Percentiles rank a stretch among this genome's conserved stretches.
Conservation (phyloP, 2,329 filamentous ascomycete species). For the Ampelomyces quisqualis region DNA sequence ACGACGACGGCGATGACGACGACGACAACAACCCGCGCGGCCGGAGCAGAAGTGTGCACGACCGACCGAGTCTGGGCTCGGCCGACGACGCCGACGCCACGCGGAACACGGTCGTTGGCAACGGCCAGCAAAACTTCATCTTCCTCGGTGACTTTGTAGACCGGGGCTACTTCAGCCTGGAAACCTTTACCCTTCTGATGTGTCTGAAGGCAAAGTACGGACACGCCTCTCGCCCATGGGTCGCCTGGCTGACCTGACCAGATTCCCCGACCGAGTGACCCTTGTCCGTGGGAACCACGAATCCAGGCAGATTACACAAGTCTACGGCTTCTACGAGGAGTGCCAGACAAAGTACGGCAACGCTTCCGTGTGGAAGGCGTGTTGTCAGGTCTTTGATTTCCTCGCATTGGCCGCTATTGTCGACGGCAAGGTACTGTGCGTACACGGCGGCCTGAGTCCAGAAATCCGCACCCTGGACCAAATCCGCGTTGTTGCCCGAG, state of each 20-base stretch:
- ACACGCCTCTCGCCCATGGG: not conserved
- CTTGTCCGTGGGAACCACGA: conserved; percentile 86
- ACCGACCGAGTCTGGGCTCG: conserved; percentile 44
- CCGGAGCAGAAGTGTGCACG: conserved; percentile 47
- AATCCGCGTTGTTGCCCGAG: conserved; percentile 70
- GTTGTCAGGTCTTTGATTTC: conserved; percentile 98
- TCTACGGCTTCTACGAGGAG: conserved; percentile 99
- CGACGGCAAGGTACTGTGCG: conserved; percentile 98
- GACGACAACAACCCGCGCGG: conserved; percentile 53
- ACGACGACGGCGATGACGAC: conserved; percentile 53
- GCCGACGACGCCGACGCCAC: conserved; percentile 45
- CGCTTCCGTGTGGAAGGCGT: conserved; percentile 99
- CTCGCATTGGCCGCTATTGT: conserved; percentile 95
- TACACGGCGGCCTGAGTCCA: conserved; percentile 95
- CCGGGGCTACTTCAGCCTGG: conserved; percentile 71
- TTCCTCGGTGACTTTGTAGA: conserved; percentile 73
- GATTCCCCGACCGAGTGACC: conserved; percentile 71
- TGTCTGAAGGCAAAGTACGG: conserved; percentile 70
- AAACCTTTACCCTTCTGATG: conserved; percentile 71
- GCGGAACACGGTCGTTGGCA: conserved; percentile 48
- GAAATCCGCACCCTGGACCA: conserved; percentile 94
- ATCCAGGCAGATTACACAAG: conserved; percentile 97
- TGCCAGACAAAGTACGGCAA: conserved; percentile 99
- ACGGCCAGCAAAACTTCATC: conserved; percentile 68
- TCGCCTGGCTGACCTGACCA: conserved; percentile 30